These are phyloP conservation scores for Alternaria ventricosa DNA, from an alignment of 2,329 filamentous ascomycete genomes.

Conservation along the genomic window DNA sequence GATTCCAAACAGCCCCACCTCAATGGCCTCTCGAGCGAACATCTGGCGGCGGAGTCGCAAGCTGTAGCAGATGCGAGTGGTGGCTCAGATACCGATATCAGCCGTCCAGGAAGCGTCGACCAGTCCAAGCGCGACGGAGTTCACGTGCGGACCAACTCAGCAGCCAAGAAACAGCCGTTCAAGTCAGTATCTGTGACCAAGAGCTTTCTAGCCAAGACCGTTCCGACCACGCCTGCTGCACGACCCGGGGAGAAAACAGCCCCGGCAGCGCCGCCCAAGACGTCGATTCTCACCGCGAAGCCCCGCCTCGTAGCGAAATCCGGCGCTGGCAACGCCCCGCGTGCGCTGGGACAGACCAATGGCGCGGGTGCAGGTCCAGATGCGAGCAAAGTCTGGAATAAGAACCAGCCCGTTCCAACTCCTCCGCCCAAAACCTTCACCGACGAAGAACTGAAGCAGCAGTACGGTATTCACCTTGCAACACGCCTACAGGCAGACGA, in stretches of 20 bases:
- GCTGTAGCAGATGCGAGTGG: constrained; percentile 72
- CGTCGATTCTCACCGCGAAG: constrained; percentile 63
- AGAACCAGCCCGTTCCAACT: constrained; percentile 76
- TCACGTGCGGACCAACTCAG: constrained; percentile 63
- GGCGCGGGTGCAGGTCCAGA: constrained; percentile 70
- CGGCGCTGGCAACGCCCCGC: constrained; percentile 63
- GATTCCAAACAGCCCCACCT: constrained; percentile 36
- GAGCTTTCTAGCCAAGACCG: constrained; percentile 79
- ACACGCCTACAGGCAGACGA: constrained; percentile 79
- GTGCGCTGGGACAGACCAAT: constrained; percentile 62
- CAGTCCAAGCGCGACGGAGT: constrained; percentile 64
- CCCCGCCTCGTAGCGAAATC: constrained; percentile 80
- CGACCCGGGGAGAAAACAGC: constrained; percentile 64
- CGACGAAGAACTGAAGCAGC: constrained; percentile 82
- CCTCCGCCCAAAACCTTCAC: constrained; percentile 82
- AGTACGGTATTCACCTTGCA: constrained; percentile 85
- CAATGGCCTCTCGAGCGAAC: constrained; percentile 47
- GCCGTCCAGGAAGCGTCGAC: constrained; percentile 61
- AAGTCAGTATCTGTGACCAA: constrained; percentile 87
- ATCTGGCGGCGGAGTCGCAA: constrained; percentile 41
- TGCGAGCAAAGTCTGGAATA: constrained; percentile 82
- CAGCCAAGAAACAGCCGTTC: constrained; percentile 77
- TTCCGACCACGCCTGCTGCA: constrained; percentile 57
- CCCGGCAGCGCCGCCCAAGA: constrained; percentile 48
- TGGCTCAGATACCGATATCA: constrained; percentile 78